Evolutionary conservation across 2,329 filamentous ascomycete genomes (phyloP).

Genomic region (Arthrobotrys sphaeroides): DNA sequence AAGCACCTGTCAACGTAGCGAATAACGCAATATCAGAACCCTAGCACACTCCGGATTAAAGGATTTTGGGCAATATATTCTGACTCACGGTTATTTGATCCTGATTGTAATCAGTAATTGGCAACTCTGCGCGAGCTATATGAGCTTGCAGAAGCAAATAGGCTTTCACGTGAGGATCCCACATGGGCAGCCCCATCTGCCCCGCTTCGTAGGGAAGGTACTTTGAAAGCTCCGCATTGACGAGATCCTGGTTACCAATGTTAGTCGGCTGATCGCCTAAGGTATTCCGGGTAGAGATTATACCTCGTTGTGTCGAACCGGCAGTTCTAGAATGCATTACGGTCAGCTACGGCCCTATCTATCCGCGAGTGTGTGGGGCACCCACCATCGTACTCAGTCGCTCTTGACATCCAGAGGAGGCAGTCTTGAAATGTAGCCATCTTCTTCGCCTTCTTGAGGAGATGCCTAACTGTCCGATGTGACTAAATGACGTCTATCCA

Average conservation of each 20-base stretch:
- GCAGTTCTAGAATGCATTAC: conserved; percentile 71
- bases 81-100: conserved; percentile 73
- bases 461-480: conserved; percentile 89
- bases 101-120: conserved; percentile 96
- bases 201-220: conserved; percentile 77
- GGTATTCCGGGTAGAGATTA: conserved; percentile 41
- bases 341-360: conserved; percentile 24
- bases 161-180: conserved; percentile 97
- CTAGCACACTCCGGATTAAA: not conserved
- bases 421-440: conserved; percentile 81
- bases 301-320: conserved; percentile 90
- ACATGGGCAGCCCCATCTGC: conserved; percentile 80
- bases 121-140: conserved; percentile 90
- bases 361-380: not conserved
- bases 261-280: not conserved
- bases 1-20: conserved; percentile 71
- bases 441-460: conserved; percentile 78
- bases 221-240: conserved; percentile 87
- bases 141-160: conserved; percentile 94
- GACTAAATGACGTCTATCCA: conserved; percentile 63
- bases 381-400: conserved; percentile 82
- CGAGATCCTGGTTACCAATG: conserved; percentile 70
- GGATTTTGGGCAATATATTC: not conserved
- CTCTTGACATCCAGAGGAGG: conserved; percentile 89
- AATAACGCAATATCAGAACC: conserved; percentile 21